Evolutionary conservation across 1,284 basidiomycete genomes (phyloP).

Genomic region (Cutaneotrichosporon sp.): DNA sequence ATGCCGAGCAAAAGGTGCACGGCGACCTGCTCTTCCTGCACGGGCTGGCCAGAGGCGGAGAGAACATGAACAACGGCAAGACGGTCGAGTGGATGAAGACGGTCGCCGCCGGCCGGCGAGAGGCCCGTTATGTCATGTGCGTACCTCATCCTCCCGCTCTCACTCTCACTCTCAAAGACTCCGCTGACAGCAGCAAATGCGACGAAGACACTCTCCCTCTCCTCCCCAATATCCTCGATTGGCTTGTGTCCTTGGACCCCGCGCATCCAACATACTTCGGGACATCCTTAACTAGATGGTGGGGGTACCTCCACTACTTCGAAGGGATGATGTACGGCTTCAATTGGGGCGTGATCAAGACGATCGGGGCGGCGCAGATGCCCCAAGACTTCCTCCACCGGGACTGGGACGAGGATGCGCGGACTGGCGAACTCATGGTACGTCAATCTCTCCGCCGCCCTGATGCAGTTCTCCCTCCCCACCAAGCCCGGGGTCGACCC

Average conservation of each 20-base stretch:
- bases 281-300: conserved; percentile 27
- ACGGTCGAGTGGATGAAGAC: conserved; percentile 39
- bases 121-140: conserved; percentile 16
- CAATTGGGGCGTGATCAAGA: conserved; percentile 29
- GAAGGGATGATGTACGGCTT: conserved; percentile 35
- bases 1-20: conserved; percentile 24
- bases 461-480: conserved; percentile 6
- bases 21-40: conserved; percentile 29
- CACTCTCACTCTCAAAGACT: no score
- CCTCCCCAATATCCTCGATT: conserved; percentile 29
- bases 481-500: conserved; percentile 8
- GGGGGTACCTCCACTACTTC: conserved; percentile 25
- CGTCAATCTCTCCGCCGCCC: conserved; percentile 1
- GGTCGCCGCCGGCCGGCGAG: conserved; percentile 11
- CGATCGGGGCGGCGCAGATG: conserved; percentile 25
- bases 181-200: conserved; percentile 18
- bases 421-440: conserved; percentile 37
- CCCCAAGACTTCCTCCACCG: conserved; percentile 18
- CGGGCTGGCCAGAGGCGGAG: conserved; percentile 18
- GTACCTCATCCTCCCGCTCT: no score
- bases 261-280: conserved; percentile 29
- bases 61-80: conserved; percentile 27
- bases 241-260: conserved; percentile 23
- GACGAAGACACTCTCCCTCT: conserved; percentile 35
- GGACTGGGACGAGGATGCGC: conserved; percentile 30